Conservation (phyloP, 2,329 filamentous ascomycete species). For the Pestalotiopsis sp. region DNA sequence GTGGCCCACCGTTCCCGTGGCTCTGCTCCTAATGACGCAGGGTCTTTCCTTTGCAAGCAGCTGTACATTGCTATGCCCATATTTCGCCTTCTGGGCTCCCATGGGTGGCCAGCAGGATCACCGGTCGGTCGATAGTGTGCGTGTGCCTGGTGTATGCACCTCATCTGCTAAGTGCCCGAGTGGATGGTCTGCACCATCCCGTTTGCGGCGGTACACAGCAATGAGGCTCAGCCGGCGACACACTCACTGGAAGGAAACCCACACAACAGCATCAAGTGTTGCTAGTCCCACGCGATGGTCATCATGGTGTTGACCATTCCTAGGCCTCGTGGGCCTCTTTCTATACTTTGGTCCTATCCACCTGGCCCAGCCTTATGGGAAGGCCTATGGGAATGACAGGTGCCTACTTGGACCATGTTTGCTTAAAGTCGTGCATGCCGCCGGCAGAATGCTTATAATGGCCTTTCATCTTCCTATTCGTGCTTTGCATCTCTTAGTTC, state of each 20-base stretch:
- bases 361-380: constrained; percentile 9
- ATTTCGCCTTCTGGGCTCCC: background rate
- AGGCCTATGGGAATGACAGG: constrained; percentile 12
- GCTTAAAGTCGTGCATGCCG: constrained; percentile 9
- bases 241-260: background rate
- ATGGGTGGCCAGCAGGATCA: background rate
- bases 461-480: constrained; percentile 15
- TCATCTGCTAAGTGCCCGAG: background rate
- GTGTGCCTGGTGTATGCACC: background rate
- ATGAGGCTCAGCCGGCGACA: constrained; percentile 2
- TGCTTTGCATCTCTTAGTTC: constrained; percentile 12
- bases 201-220: background rate
- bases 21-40: background rate
- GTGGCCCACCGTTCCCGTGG: background rate
- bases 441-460: constrained; percentile 11
- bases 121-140: background rate
- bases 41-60: background rate
- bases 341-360: constrained; percentile 5
- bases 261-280: constrained; percentile 8
- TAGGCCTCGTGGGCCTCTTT: constrained; percentile 6
- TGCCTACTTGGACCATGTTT: constrained; percentile 9
- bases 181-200: background rate
- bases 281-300: constrained; percentile 6
- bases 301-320: background rate
- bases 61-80: background rate